phyloP scores from a whole-genome alignment of 2,329 filamentous ascomycete species.

The Penicillium sp. region DNA sequence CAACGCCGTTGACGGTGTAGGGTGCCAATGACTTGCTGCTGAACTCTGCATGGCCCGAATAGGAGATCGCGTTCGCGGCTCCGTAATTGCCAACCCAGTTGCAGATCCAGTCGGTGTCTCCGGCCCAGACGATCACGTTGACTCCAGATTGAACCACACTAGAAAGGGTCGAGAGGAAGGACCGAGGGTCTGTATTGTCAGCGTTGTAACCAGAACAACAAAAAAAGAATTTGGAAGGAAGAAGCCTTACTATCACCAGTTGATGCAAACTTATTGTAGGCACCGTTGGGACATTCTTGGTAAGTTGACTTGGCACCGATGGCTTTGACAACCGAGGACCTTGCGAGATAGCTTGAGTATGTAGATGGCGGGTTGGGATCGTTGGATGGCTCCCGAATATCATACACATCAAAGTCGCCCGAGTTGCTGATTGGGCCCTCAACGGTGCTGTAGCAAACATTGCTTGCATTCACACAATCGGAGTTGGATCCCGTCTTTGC shows the following conservation, averaged over 20 bases:
- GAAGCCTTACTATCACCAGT: constrained; percentile 38
- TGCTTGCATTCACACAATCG: constrained; percentile 30
- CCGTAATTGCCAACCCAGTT: constrained; percentile 52
- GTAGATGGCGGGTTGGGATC: constrained; percentile 37
- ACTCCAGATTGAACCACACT: constrained; percentile 46
- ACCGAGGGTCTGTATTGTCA: constrained; percentile 34
- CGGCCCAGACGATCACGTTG: constrained; percentile 27
- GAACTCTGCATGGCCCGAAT: constrained; percentile 39
- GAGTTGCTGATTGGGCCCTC: constrained; percentile 29
- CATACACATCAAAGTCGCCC: constrained; percentile 39
- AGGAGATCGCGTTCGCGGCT: constrained; percentile 45
- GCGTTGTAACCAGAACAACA: constrained; percentile 1
- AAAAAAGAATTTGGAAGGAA: neutral
- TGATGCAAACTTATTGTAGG: constrained; percentile 33
- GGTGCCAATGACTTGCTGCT: constrained; percentile 28
- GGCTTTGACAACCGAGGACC: constrained; percentile 31
- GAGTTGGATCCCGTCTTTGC: constrained; percentile 22
- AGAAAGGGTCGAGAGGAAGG: constrained; percentile 42
- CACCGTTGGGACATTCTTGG: constrained; percentile 36
- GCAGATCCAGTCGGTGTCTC: constrained; percentile 55
- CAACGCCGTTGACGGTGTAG: constrained; percentile 47
- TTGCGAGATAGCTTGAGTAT: constrained; percentile 40
- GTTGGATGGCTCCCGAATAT: constrained; percentile 38
- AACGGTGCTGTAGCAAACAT: constrained; percentile 33
- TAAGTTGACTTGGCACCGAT: constrained; percentile 45